These are phyloP conservation scores for Penicillium mononematosum DNA, from an alignment of 495 filamentous ascomycete genomes.

Conservation along the genomic window DNA sequence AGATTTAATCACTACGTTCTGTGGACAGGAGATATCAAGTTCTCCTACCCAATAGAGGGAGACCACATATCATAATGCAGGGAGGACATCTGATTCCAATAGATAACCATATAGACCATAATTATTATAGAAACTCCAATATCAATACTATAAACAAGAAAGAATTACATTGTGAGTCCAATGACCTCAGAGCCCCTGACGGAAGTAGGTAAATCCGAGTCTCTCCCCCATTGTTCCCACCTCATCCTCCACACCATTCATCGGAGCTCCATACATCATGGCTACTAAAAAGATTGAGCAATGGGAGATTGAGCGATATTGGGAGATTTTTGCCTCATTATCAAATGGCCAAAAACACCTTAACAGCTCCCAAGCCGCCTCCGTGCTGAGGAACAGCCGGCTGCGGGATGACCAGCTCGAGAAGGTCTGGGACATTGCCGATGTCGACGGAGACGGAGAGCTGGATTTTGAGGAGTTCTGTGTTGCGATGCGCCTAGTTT, in stretches of 20 bases:
- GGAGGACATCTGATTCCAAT: not conserved
- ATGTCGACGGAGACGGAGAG: conserved; percentile 94
- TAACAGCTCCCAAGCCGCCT: conserved; percentile 86
- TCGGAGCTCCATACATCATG: conserved; percentile 48
- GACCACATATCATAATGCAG: conserved; percentile 2
- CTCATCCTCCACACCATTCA: conserved; percentile 17
- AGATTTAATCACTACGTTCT: not conserved
- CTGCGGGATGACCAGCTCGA: conserved; percentile 93
- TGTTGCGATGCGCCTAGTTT: conserved; percentile 96
- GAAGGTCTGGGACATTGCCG: conserved; percentile 94
- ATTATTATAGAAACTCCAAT: not conserved
- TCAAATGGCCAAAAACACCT: conserved; percentile 76
- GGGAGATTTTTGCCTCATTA: conserved; percentile 95
- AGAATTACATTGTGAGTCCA: not conserved
- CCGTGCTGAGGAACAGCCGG: conserved; percentile 92
- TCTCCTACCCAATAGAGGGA: not conserved
- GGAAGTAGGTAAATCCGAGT: conserved; percentile 16
- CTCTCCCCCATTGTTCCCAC: conserved; percentile 17
- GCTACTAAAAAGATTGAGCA: conserved; percentile 83
- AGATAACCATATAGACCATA: not conserved
- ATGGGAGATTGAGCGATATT: conserved; percentile 95
- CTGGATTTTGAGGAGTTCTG: conserved; percentile 99
- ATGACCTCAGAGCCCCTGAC: conserved; percentile 27
- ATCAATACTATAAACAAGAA: not conserved
- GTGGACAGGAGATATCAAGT: not conserved